These are phyloP conservation scores for Gymnopilus dilepis DNA, from an alignment of 768 basidiomycete species.

Conservation along the genomic window DNA sequence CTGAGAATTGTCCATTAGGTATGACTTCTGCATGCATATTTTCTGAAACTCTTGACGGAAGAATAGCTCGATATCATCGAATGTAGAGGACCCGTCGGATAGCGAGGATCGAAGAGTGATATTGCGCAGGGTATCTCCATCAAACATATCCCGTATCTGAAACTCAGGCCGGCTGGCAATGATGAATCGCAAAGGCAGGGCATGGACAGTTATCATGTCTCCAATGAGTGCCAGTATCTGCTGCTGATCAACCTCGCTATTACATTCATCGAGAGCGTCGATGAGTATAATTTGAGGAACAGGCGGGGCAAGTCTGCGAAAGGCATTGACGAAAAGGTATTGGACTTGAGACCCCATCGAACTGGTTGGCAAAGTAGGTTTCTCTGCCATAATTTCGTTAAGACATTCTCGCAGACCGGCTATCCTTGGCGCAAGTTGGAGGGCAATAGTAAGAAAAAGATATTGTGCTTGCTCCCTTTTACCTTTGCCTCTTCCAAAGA, in stretches of 20 bases:
- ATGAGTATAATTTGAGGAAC: slow-evolving; percentile 6
- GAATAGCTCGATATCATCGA: neutral
- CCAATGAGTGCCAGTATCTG: neutral
- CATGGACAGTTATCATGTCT: neutral
- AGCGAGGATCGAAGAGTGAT: neutral
- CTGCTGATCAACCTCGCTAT: neutral
- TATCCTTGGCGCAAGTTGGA: neutral
- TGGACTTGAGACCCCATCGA: slow-evolving; percentile 7
- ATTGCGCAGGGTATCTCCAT: neutral
- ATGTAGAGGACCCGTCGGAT: neutral
- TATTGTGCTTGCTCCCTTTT: neutral
- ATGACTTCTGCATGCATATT: neutral
- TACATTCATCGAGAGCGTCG: slow-evolving; percentile 19
- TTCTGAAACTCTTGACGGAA: neutral
- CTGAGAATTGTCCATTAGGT: neutral
- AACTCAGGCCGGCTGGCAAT: slow-evolving; percentile 14
- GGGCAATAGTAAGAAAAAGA: slow-evolving; percentile 6
- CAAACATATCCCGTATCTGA: neutral
- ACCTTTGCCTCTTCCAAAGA: neutral
- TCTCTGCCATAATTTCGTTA: neutral
- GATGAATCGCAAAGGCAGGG: slow-evolving; percentile 7
- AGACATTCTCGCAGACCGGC: neutral
- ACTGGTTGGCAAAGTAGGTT: slow-evolving; percentile 4
- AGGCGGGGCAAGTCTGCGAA: neutral
- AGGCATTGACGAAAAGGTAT: slow-evolving; percentile 11